A percentile compares a stretch with the other conserved stretches of the same genome.
phyloP scores from a whole-genome alignment of 2,329 filamentous ascomycete species.

The Neofusicoccum cordaticola region DNA sequence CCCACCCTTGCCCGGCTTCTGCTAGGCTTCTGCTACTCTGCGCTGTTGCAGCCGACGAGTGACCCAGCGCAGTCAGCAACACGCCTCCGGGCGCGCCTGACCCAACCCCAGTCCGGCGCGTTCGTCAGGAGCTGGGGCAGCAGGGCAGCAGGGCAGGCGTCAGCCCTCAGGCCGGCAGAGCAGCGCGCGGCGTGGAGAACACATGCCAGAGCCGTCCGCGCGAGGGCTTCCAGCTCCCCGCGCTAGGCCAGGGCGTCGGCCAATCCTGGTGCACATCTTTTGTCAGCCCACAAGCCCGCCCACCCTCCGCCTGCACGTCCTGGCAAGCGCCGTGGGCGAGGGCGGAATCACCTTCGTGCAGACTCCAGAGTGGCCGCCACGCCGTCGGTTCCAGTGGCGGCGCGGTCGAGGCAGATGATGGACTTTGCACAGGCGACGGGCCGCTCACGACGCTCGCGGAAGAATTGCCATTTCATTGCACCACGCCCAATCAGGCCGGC shows the following conservation, averaged over 20 bases:
- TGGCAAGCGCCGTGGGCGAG: not conserved
- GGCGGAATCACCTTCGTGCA: not conserved
- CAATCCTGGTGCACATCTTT: not conserved
- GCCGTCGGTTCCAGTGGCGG: not conserved
- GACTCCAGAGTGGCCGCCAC: not conserved
- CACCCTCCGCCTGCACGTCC: not conserved
- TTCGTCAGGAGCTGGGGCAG: too few species aligned
- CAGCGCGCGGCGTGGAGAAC: too few species aligned
- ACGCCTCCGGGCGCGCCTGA: too few species aligned
- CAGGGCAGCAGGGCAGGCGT: too few species aligned
- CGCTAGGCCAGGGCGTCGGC: too few species aligned
- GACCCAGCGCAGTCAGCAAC: too few species aligned
- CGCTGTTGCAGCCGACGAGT: too few species aligned
- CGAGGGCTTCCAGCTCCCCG: too few species aligned
- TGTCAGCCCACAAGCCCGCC: not conserved
- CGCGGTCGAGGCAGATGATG: conserved; percentile 4
- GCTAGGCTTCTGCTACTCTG: too few species aligned
- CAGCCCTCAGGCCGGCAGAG: too few species aligned
- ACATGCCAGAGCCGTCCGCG: too few species aligned
- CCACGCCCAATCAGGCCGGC: not conserved
- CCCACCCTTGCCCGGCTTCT: not conserved
- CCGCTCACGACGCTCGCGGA: not conserved
- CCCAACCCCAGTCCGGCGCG: too few species aligned
- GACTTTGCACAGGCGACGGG: not conserved
- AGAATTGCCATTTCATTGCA: conserved; percentile 9